A percentile compares a stretch with the other conserved stretches of the same genome.
Evolutionary conservation across 306 rosid genomes (phyloP).

Genomic region (Rosa persica): DNA sequence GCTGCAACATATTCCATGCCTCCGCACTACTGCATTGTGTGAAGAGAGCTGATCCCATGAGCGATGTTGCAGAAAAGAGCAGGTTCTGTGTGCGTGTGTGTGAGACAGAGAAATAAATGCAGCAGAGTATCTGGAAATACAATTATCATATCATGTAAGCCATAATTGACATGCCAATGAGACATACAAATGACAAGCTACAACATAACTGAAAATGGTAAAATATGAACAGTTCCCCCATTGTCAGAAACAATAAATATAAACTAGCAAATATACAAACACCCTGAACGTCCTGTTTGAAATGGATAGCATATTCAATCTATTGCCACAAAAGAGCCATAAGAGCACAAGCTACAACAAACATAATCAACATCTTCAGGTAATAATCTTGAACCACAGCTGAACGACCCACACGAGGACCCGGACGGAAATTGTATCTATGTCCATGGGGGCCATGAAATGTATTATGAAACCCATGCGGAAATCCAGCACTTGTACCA

Average conservation of each 20-base stretch:
- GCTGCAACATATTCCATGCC: neutral
- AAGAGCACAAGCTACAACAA: constrained; percentile 52
- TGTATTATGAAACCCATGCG: constrained; percentile 58
- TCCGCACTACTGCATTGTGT: neutral
- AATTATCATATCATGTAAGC: constrained; percentile 19
- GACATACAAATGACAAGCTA: neutral
- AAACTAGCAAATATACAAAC: constrained; percentile 35
- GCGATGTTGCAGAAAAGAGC: neutral
- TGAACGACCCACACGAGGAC: constrained; percentile 18
- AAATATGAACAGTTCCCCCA: constrained; percentile 38
- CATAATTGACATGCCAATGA: constrained; percentile 25
- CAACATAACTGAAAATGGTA: constrained; percentile 19
- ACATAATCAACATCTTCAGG: constrained; percentile 62
- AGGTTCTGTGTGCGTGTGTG: neutral
- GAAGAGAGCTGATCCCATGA: neutral
- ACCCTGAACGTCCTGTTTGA: constrained; percentile 13
- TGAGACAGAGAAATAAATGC: neutral
- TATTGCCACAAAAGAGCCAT: constrained; percentile 72
- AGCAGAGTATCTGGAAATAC: constrained; percentile 3
- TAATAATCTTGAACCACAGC: constrained; percentile 46
- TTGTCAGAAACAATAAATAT: constrained; percentile 5
- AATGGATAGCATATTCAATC: constrained; percentile 14
- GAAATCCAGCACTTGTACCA: constrained; percentile 53
- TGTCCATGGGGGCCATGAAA: constrained; percentile 60
- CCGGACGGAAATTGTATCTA: constrained; percentile 42